Evolutionary conservation across 2,329 filamentous ascomycete genomes (phyloP), one percentile per base, ranked within the genome.

Genomic region (Neobulgaria alba): DNA sequence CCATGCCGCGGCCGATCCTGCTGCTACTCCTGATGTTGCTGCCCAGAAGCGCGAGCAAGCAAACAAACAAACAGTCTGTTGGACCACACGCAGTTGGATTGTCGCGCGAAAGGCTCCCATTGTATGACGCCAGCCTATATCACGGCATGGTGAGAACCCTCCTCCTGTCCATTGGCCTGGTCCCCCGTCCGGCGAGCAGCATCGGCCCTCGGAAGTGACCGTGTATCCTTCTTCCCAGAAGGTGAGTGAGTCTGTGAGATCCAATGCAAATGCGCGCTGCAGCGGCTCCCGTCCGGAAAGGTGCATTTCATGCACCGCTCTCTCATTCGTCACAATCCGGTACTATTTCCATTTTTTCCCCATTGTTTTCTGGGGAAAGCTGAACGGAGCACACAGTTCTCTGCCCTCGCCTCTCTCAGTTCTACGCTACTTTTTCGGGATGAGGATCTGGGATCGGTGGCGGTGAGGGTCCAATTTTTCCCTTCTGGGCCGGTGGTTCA

Each of bases 241-340:
- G n/a, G n/a, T n/a, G n/a, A n/a, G n/a, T n/a, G n/a, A n/a, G n/a
- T n/a, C n/a, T 51, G 39, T 46, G n/a, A 40, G 46, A 49, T 46
- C 36, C 35, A 49, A 46, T 45, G 45, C 45, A 43, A 38, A 30
- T 30, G 36, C 26, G 20, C 17, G 4, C 39, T 51, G 49, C 49
- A 47, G 19, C 29, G 7, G 33, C 14, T 41, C 33, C 40, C 41
- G 41, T 30, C 20, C 48, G 49, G 49, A 46, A 47, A 51, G 42
- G 33, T 47, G 49, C 49, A 49, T 43, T 29, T 38, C 23, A 39
- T 46, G 46, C 46, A 43, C 39, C 41, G 38, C 36, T 30, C 23
- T 16, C 29, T 43, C 34, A 29, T 29, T 43, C 33, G 43, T 33
- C 20, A 9, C n/a, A n/a, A n/a, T 30, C 8, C 12, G 19, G 29